A percentile compares a stretch with the other conserved stretches of the same genome.
These are phyloP conservation scores for Monocercomonoides exilis DNA, from an alignment of 78 protist species.

Conservation along the genomic window DNA sequence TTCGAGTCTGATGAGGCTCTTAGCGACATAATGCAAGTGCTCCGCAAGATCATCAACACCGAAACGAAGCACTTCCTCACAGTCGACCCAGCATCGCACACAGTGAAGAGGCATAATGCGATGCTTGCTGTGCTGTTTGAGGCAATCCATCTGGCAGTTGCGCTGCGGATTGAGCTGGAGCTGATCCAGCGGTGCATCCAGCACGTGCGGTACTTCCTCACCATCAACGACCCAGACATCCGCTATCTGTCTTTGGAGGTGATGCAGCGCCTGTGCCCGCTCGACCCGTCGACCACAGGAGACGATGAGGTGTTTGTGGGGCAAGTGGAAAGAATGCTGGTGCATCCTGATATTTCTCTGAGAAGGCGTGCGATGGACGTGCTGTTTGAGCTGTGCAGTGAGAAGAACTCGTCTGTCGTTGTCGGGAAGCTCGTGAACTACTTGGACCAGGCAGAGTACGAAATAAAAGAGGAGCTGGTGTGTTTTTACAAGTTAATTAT, in stretches of 20 bases:
- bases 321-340: neutral
- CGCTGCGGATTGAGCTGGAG: neutral
- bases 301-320: neutral
- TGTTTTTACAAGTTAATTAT: neutral
- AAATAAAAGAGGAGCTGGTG: constrained; percentile 80
- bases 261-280: neutral
- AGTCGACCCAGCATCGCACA: neutral
- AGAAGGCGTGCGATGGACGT: neutral
- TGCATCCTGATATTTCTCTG: neutral
- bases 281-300: neutral
- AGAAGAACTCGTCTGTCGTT: constrained; percentile 31
- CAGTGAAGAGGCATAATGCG: neutral
- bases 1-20: neutral
- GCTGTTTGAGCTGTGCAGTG: neutral
- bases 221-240: neutral
- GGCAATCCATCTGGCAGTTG: neutral
- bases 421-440: constrained; percentile 73
- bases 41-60: neutral
- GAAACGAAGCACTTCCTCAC: neutral
- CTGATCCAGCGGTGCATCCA: neutral
- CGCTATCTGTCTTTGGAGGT: neutral
- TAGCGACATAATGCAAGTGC: neutral
- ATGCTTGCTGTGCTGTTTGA: constrained; percentile 7
- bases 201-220: neutral
- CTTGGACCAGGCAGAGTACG: constrained; percentile 56